These are phyloP conservation scores for Zygnema cylindricum DNA, from an alignment of 139 green algal genomes.

Conservation along the genomic window DNA sequence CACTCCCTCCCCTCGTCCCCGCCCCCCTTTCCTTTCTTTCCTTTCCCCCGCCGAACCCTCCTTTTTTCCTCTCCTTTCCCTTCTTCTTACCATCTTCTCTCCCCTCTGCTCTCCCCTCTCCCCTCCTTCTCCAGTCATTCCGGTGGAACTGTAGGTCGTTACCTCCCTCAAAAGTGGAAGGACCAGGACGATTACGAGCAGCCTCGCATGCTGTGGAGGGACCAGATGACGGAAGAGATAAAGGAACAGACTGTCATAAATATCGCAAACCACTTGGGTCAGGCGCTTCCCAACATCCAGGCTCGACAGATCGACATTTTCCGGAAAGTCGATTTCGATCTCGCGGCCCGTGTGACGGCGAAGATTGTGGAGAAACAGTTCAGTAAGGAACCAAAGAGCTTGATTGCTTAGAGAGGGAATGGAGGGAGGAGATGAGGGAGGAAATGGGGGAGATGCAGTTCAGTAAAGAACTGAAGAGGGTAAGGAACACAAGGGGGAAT, in stretches of 20 bases:
- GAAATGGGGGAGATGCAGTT: no score
- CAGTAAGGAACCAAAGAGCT: neutral
- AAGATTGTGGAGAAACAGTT: neutral
- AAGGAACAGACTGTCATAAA: conserved; percentile 12
- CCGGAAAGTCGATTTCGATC: neutral
- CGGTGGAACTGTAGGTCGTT: neutral
- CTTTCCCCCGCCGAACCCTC: no score
- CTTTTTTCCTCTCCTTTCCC: no score
- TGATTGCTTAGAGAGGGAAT: conserved; percentile 11
- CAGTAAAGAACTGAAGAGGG: no score
- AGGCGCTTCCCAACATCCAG: neutral
- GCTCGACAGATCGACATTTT: neutral
- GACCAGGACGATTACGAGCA: conserved; percentile 32
- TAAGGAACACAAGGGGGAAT: no score
- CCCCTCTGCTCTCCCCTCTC: no score
- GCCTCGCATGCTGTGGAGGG: conserved; percentile 7
- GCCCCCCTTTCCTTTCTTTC: no score
- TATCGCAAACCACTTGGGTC: neutral
- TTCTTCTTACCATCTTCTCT: no score
- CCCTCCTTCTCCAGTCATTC: conserved; percentile 21
- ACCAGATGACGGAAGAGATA: neutral
- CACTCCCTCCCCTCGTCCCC: no score
- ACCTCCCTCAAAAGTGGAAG: conserved; percentile 14
- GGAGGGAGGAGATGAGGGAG: no score
- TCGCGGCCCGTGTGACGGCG: neutral